Conservation (phyloP, 2,329 filamentous ascomycete genomes). For the Coleophoma eucalyptorum region DNA sequence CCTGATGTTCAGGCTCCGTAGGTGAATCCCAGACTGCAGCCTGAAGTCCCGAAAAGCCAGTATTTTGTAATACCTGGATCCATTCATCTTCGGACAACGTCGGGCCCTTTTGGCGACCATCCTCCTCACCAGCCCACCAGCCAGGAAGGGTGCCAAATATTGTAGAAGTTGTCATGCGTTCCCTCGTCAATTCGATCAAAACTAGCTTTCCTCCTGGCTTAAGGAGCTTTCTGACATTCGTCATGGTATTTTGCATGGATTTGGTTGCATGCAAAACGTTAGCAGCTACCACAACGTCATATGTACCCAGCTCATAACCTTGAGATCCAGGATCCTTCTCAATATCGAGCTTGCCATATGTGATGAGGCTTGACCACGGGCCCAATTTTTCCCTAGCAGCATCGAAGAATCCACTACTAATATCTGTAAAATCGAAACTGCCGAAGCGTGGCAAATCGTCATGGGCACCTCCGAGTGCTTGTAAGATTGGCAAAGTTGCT, state of each 20-base stretch:
- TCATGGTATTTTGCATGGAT: not conserved
- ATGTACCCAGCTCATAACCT: not conserved
- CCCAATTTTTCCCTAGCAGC: not conserved
- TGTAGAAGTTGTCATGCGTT: not conserved
- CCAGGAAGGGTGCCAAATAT: not conserved
- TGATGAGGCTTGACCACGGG: not conserved
- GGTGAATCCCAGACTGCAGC: no score
- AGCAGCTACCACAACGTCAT: not conserved
- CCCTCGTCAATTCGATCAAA: not conserved
- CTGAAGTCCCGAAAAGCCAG: not conserved
- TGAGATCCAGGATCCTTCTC: not conserved
- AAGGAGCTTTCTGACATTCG: not conserved
- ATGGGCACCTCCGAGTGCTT: not conserved
- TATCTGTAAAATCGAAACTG: not conserved
- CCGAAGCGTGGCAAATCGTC: not conserved
- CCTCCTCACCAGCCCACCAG: not conserved
- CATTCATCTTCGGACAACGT: not conserved
- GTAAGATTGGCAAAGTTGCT: slow-evolving; percentile 1
- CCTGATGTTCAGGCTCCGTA: no score
- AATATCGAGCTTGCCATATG: not conserved
- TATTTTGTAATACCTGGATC: not conserved
- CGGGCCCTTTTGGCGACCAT: not conserved
- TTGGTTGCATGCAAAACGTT: not conserved
- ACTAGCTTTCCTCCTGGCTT: not conserved
- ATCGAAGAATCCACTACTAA: not conserved